A percentile compares a stretch with the other conserved stretches of the same genome.
Conservation (phyloP, 768 basidiomycete species). For the Suillus plorans region DNA sequence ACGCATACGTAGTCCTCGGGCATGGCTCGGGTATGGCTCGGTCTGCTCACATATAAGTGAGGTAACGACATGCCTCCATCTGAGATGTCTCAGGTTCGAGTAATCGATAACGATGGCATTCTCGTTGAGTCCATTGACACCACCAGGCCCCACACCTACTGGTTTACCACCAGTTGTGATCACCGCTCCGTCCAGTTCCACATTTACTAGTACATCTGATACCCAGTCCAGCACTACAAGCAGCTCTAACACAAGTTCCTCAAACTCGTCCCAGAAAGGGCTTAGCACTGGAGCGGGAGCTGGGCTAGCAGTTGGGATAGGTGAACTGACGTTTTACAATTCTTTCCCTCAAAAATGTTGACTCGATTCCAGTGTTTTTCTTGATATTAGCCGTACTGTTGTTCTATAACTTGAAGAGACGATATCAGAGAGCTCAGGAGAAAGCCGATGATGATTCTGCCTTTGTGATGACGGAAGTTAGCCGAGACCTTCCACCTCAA, state of each 20-base stretch:
- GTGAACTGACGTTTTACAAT: constrained; percentile 14
- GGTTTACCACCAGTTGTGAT: neutral
- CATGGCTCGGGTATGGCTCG: neutral
- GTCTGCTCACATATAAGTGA: neutral
- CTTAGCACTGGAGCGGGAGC: constrained; percentile 20
- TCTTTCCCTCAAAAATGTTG: neutral
- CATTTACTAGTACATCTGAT: neutral
- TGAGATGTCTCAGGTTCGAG: neutral
- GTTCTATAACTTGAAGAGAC: constrained; percentile 9
- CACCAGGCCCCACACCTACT: neutral
- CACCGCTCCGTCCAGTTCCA: neutral
- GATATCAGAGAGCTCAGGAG: constrained; percentile 5
- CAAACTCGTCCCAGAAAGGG: constrained; percentile 2
- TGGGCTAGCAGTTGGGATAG: constrained; percentile 25
- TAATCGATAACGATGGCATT: neutral
- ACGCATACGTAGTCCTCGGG: neutral
- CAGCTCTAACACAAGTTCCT: constrained; percentile 6
- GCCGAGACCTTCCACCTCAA: neutral
- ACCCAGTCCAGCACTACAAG: neutral
- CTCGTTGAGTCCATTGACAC: neutral
- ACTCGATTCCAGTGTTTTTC: constrained; percentile 7
- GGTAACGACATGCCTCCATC: neutral
- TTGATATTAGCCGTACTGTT: constrained; percentile 4
- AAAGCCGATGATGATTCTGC: neutral
- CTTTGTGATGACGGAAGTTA: constrained; percentile 1